Percentiles rank a stretch among this genome's conserved stretches.
Evolutionary conservation across 805 yeast species (phyloP).

Genomic region (Grigorovia humatica): DNA sequence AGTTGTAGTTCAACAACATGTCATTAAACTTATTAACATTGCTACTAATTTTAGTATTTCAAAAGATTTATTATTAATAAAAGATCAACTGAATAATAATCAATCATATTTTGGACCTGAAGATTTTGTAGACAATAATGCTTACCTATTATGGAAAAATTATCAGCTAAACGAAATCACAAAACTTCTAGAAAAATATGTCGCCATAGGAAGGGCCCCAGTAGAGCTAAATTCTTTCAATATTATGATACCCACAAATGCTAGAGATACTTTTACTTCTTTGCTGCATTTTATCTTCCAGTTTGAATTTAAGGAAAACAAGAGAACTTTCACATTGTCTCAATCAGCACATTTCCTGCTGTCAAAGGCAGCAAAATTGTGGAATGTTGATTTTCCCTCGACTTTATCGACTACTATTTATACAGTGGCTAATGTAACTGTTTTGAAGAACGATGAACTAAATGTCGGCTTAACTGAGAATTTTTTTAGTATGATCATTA

Average conservation of each 20-base stretch:
- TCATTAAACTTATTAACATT: slow-evolving; percentile 25
- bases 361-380: slow-evolving; percentile 37
- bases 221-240: neutral
- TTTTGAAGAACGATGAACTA: slow-evolving; percentile 26
- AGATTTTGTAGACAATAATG: slow-evolving; percentile 30
- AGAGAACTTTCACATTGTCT: slow-evolving; percentile 24
- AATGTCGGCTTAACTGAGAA: slow-evolving; percentile 25
- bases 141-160: slow-evolving; percentile 35
- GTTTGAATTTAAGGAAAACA: slow-evolving; percentile 21
- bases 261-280: slow-evolving; percentile 32
- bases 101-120: slow-evolving; percentile 23
- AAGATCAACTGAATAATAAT: slow-evolving; percentile 14
- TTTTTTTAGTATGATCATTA: slow-evolving; percentile 27
- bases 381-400: slow-evolving; percentile 45
- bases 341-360: slow-evolving; percentile 37
- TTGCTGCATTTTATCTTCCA: slow-evolving; percentile 36
- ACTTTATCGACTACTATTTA: slow-evolving; percentile 41
- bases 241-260: slow-evolving; percentile 32
- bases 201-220: slow-evolving; percentile 1
- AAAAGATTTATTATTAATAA: slow-evolving; percentile 8
- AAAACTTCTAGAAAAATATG: slow-evolving; percentile 20
- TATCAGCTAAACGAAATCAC: slow-evolving; percentile 28
- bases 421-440: slow-evolving; percentile 37
- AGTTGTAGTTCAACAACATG: slow-evolving; percentile 43
- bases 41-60: slow-evolving; percentile 14